phyloP scores from a whole-genome alignment of 2,329 filamentous ascomycete genomes.

The Nemania diffusa region DNA sequence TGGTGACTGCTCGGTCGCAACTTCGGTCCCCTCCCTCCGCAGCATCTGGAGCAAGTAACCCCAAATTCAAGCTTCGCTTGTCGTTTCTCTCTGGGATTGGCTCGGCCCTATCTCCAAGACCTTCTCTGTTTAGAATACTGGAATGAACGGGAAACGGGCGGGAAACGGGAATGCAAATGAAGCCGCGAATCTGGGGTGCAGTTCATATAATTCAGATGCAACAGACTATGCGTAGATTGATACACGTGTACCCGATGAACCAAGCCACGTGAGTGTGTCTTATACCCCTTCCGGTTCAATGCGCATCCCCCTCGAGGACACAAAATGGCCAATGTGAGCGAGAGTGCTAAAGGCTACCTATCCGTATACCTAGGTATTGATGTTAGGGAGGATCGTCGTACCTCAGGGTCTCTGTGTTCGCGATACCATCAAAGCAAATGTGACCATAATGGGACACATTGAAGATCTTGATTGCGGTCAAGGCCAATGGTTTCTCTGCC shows the following conservation, averaged over 20 bases:
- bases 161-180: conserved; percentile 15
- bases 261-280: not conserved
- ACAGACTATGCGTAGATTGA: conserved; percentile 7
- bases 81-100: not conserved
- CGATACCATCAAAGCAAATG: not conserved
- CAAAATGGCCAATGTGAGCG: not conserved
- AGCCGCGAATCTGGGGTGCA: conserved; percentile 30
- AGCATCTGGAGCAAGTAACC: conserved; percentile 5
- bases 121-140: not conserved
- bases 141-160: not conserved
- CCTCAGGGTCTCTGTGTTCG: conserved; percentile 1
- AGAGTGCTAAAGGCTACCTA: not conserved
- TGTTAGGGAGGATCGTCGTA: conserved; percentile 1
- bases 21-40: conserved; percentile 4
- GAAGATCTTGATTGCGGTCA: not conserved
- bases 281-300: not conserved
- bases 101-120: conserved; percentile 2
- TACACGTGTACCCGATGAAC: conserved; percentile 31
- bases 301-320: not conserved
- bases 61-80: not conserved
- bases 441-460: conserved; percentile 5
- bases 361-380: too few species aligned
- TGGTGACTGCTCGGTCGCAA: conserved; percentile 14
- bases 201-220: conserved; percentile 10
- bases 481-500: conserved; percentile 11